Conservation (phyloP, 139 green algal genomes). For the Raphidocelis subcapitata region DNA sequence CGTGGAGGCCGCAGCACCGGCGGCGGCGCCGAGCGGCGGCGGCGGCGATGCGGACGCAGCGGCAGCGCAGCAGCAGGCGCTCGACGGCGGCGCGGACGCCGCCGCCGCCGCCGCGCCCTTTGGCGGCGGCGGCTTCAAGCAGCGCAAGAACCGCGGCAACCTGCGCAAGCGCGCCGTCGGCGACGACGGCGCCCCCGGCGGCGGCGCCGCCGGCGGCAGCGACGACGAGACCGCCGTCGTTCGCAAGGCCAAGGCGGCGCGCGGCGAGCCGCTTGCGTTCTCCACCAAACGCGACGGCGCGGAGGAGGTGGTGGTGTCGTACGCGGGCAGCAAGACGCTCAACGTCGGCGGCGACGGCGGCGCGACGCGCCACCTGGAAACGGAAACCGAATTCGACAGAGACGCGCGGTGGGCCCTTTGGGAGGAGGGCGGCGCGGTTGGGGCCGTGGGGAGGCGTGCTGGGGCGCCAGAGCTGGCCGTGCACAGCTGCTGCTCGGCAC, state of each 20-base stretch:
- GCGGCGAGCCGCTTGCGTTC: conserved; percentile 53
- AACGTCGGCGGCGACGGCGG: conserved; percentile 43
- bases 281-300: conserved; percentile 32
- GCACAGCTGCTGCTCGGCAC: no score
- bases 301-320: conserved; percentile 30
- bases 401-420: conserved; percentile 59
- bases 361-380: conserved; percentile 68
- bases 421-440: background rate
- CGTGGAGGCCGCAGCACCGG: no score
- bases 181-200: conserved; percentile 32
- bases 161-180: conserved; percentile 59
- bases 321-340: conserved; percentile 28
- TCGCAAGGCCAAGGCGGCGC: conserved; percentile 48
- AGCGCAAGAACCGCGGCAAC: conserved; percentile 54
- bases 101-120: background rate
- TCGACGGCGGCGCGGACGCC: no score
- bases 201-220: conserved; percentile 13
- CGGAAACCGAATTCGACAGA: conserved; percentile 75
- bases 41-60: no score
- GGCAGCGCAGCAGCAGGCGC: no score
- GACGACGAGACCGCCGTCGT: conserved; percentile 26
- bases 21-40: no score
- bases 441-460: background rate
- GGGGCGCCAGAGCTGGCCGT: background rate
- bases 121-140: conserved; percentile 15